Conservation (phyloP, 345 rosid genomes). For the Salix exigua region DNA sequence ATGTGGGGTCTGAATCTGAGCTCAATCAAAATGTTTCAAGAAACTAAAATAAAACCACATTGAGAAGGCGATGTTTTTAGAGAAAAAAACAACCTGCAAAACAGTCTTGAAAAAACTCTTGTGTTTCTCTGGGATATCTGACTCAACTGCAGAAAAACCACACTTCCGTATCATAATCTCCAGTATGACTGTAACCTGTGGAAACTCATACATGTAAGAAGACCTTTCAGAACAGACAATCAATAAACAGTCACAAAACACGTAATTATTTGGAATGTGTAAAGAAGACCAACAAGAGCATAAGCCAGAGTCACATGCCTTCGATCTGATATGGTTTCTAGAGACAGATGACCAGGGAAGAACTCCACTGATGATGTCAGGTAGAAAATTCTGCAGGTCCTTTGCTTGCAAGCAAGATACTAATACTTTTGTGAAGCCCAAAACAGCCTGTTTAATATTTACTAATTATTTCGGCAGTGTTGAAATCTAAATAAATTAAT, state of each 20-base stretch:
- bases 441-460: conserved; percentile 56
- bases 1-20: too few relatives aligned
- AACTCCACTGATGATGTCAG: conserved; percentile 51
- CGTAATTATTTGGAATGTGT: background rate
- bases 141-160: conserved; percentile 62
- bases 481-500: background rate
- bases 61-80: background rate
- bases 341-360: conserved; percentile 84
- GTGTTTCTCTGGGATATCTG: conserved; percentile 66
- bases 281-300: background rate
- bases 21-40: background rate
- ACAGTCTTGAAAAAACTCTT: conserved; percentile 67
- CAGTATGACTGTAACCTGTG: conserved; percentile 74
- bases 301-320: conserved; percentile 39
- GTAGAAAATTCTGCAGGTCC: conserved; percentile 59
- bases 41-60: background rate
- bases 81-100: conserved; percentile 48
- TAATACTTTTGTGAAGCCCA: conserved; percentile 83
- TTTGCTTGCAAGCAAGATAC: conserved; percentile 63
- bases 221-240: background rate
- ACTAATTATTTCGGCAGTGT: conserved; percentile 5
- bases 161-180: conserved; percentile 86
- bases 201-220: background rate
- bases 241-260: background rate
- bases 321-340: conserved; percentile 79